Percentiles rank a stretch among this genome's conserved stretches.
Conservation (phyloP, 352 stramenopile species). For the Pythium dissimile region DNA sequence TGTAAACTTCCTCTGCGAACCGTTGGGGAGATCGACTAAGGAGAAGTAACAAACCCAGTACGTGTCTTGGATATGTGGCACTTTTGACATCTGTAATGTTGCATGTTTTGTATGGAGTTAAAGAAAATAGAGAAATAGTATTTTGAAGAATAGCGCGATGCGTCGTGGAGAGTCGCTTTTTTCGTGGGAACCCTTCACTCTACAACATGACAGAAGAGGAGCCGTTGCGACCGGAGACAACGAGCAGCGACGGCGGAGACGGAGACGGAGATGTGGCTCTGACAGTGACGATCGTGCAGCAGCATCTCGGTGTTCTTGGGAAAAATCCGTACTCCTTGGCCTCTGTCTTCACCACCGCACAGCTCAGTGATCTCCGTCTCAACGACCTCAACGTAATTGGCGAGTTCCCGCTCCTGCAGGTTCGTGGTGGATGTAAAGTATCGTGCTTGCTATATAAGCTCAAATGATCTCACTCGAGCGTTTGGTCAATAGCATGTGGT, state of each 20-base stretch:
- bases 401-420: conserved; percentile 60
- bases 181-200: too few relatives aligned
- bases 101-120: too few relatives aligned
- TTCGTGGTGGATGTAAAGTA: conserved; percentile 2
- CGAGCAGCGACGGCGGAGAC: neutral
- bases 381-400: conserved; percentile 36
- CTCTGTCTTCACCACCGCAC: conserved; percentile 61
- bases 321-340: conserved; percentile 62
- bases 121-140: neutral
- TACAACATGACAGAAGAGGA: too few relatives aligned
- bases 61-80: too few relatives aligned
- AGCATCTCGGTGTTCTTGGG: conserved; percentile 44
- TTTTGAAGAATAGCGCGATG: neutral
- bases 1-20: neutral
- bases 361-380: conserved; percentile 35
- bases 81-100: too few relatives aligned
- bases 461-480: neutral
- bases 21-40: neutral
- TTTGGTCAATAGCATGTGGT: conserved; percentile 72
- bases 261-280: conserved; percentile 9
- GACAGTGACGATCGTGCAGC: conserved; percentile 29
- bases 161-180: too few relatives aligned
- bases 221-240: neutral
- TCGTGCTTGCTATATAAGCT: neutral
- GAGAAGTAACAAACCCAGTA: too few relatives aligned